phyloP scores from a whole-genome alignment of 2,329 filamentous ascomycete species.

The Colletotrichum gigasporum region DNA sequence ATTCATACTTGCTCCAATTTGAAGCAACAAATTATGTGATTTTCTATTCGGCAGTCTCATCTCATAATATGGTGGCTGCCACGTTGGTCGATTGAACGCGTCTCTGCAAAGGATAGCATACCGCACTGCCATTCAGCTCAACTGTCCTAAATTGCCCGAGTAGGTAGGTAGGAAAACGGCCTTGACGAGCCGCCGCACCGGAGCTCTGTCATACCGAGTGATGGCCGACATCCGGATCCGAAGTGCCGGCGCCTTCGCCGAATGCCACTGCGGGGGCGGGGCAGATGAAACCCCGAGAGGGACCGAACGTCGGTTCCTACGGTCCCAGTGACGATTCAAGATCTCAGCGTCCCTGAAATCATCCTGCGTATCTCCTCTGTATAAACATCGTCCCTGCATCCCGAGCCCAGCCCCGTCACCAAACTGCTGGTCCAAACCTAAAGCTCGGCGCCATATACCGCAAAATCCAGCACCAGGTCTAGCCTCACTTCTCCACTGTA shows the following conservation, averaged over 20 bases:
- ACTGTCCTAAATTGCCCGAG: too few relatives aligned
- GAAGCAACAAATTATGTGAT: too few relatives aligned
- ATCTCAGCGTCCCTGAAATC: background rate
- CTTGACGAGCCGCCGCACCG: too few relatives aligned
- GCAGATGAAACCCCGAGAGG: background rate
- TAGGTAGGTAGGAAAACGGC: too few relatives aligned
- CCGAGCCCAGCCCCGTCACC: background rate
- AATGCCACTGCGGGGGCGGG: slow-evolving; percentile 20
- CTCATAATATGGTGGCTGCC: too few relatives aligned
- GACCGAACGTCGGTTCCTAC: background rate
- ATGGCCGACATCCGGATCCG: slow-evolving; percentile 23
- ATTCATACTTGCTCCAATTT: too few relatives aligned
- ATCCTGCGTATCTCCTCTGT: background rate
- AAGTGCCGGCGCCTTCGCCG: slow-evolving; percentile 24
- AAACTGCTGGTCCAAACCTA: background rate
- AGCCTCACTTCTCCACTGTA: background rate
- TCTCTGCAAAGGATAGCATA: too few relatives aligned
- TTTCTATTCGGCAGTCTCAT: too few relatives aligned
- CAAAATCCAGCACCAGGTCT: too few relatives aligned
- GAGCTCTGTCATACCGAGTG: too few relatives aligned
- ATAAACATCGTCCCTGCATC: background rate
- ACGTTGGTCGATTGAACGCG: too few relatives aligned
- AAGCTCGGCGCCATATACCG: background rate
- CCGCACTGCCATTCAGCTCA: background rate
- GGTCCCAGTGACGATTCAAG: background rate